A percentile compares a stretch with the other conserved stretches of the same genome.
Evolutionary conservation across 371 early-diverging fungal species (phyloP).

Genomic region (Mucor mucedo): DNA sequence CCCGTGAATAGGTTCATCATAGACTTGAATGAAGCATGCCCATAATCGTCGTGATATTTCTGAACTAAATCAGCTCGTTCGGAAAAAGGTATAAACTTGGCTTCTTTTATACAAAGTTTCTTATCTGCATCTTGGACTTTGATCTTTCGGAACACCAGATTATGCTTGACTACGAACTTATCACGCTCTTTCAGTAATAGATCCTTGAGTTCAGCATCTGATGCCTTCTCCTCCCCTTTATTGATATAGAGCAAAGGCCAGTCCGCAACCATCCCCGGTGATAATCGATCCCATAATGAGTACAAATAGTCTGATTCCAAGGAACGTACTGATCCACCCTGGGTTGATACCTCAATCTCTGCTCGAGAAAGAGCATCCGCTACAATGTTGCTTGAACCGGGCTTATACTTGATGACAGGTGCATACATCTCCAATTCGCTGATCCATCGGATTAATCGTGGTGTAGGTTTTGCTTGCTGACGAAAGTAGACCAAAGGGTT

Average conservation of each 20-base stretch:
- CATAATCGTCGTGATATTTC: constrained; percentile 14
- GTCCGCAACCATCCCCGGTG: not conserved
- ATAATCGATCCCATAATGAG: not conserved
- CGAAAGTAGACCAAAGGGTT: constrained; percentile 27
- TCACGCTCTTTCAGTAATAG: not conserved
- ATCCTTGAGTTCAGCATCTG: not conserved
- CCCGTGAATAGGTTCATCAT: constrained; percentile 6
- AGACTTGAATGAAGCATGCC: constrained; percentile 1
- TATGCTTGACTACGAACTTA: not conserved
- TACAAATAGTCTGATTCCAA: constrained; percentile 14
- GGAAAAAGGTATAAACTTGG: constrained; percentile 7
- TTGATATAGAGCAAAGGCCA: constrained; percentile 3
- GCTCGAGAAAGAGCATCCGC: constrained; percentile 32
- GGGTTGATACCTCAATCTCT: not conserved
- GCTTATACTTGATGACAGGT: constrained; percentile 33
- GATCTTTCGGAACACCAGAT: not conserved
- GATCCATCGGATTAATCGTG: constrained; percentile 28
- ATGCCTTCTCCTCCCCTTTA: not conserved
- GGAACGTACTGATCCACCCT: not conserved
- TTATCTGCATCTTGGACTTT: not conserved
- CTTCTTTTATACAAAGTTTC: not conserved
- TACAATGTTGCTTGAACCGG: constrained; percentile 32
- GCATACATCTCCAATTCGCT: constrained; percentile 25
- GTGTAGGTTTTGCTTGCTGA: constrained; percentile 30
- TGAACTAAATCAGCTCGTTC: constrained; percentile 9